Evolutionary conservation across 2,329 filamentous ascomycete species (phyloP).

Genomic region (Aureobasidium uvarum): DNA sequence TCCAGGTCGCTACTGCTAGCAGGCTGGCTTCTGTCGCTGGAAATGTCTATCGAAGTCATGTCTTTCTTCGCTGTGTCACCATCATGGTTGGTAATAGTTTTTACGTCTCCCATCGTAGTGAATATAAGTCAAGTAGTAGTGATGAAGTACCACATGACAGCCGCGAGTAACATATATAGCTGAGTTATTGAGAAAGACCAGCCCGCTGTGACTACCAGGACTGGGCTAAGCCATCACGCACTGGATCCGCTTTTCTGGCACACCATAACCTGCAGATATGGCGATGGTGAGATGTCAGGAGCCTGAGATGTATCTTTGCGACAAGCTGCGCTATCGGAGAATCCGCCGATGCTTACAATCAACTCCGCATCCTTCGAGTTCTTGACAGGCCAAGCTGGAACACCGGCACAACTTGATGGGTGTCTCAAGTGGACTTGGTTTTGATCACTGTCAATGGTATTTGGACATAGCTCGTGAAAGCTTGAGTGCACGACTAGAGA

Average conservation of each 20-base stretch:
- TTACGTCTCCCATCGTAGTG: neutral
- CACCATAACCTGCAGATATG: conserved; percentile 4
- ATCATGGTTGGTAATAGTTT: neutral
- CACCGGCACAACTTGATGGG: neutral
- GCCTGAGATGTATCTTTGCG: neutral
- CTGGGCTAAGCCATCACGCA: neutral
- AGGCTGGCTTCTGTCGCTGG: neutral
- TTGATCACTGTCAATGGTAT: too few relatives aligned
- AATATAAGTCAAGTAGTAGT: too few relatives aligned
- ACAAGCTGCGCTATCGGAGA: neutral
- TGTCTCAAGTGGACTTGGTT: too few relatives aligned
- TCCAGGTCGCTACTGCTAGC: neutral
- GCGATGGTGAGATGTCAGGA: neutral
- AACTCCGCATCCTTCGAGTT: neutral
- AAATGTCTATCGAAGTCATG: neutral
- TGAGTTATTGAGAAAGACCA: neutral
- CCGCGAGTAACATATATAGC: neutral
- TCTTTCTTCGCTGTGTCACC: neutral
- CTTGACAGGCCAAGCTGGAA: neutral
- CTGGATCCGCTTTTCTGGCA: neutral
- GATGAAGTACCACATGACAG: too few relatives aligned
- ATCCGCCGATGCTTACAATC: neutral
- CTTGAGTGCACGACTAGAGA: neutral
- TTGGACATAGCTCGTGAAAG: too few relatives aligned
- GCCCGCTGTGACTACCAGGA: neutral